Base-by-base conservation (phyloP, 2,329 filamentous ascomycete species). In the Xylaria digitata region DNA sequence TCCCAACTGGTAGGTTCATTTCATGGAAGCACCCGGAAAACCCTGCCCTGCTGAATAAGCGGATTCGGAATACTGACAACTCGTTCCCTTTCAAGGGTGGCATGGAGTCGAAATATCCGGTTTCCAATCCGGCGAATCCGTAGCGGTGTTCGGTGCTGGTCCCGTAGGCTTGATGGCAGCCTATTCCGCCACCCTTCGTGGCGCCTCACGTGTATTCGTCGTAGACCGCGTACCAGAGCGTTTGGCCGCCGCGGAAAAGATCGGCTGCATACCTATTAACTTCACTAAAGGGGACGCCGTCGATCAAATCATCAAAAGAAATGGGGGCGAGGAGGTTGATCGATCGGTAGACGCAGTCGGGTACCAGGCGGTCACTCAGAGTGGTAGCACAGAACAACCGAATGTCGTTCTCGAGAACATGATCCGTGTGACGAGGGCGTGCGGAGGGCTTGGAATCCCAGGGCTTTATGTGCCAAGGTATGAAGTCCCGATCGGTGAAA, bases 101-200 rank as follows among this genome's bases (percentile, higher is more conserved):
- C 62, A 65, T 32, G 62, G 62, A 1, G 55, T 65, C 2, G 56
- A 53, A 32, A 53, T 65, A 52, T 40, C 37, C 37, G 37, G 37
- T 5, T 40, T 40, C 13, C 37, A 54, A 15, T 13, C 59, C 4
- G 59, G 59, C n/a, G 59, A 61, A 40, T 40, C 50, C 4, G 73
- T 79, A 15, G 75, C 74, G 0, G 70, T 79, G n/a, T 80, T 78
- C 52, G 78, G 77, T n/a, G 78, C 77, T 49, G 73, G 75, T 1
- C 74, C 76, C 2, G 75, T 80, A n/a, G 77, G 77, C n/a, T 70
- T 79, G 0, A 73, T 79, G 19, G 66, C 68, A 4, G 75, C 77
- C 1, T 78, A 79, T 61, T 76, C 76, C 1, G 78, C 78, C 0
- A 49, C 76, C 3, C 62, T 79, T 2, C 72, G 78, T 1, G 78